Conservation (phyloP, 73 alveolate species). For the Tetrahymena elliotti region DNA sequence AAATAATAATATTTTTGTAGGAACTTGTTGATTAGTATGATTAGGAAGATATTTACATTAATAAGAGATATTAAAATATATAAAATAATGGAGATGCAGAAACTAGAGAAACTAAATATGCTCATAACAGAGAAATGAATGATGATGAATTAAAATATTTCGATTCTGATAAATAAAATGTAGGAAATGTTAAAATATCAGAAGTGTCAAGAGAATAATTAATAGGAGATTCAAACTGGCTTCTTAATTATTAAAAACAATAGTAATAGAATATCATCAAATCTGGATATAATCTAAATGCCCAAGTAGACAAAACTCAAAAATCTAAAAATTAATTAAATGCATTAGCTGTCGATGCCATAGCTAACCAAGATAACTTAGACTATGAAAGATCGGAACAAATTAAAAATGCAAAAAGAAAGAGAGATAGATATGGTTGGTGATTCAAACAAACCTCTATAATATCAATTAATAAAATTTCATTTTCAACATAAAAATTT, state of each 20-base stretch:
- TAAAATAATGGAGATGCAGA: neutral
- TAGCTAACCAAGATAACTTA: neutral
- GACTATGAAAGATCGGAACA: neutral
- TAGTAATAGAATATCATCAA: neutral
- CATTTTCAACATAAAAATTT: no score
- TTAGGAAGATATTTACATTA: neutral
- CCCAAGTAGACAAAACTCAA: neutral
- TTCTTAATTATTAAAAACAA: neutral
- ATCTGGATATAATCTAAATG: neutral
- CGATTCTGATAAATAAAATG: neutral
- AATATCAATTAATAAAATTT: no score
- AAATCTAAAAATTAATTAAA: neutral
- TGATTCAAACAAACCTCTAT: neutral
- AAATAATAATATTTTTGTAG: neutral
- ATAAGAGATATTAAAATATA: neutral
- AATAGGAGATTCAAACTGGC: neutral
- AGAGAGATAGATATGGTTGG: neutral
- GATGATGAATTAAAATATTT: neutral
- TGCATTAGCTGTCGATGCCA: neutral
- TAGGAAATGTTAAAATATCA: neutral
- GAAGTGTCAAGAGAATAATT: neutral
- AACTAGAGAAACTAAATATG: neutral
- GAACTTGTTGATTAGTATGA: neutral
- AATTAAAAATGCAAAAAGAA: neutral
- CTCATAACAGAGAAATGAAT: neutral